Percentiles rank a stretch among this genome's conserved stretches.
Conservation (phyloP, 345 rosid species). For the Eucalyptus victrix region DNA sequence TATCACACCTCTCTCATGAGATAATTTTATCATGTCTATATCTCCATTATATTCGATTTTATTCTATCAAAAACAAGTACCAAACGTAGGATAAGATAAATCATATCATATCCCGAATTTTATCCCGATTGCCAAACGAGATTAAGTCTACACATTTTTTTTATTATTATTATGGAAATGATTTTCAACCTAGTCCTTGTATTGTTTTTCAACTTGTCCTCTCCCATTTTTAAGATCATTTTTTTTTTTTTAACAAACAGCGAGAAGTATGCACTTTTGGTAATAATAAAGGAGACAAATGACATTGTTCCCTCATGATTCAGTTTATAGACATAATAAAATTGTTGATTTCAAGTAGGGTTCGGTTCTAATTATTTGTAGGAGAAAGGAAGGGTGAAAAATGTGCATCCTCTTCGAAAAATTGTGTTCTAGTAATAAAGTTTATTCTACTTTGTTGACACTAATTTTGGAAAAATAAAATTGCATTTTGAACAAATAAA, state of each 20-base stretch:
- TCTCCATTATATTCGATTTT: accelerated
- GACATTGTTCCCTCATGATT: neutral
- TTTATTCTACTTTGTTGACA: too few species aligned
- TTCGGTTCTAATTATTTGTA: neutral
- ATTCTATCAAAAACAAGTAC: too few species aligned
- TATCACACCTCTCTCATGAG: accelerated
- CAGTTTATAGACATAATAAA: neutral
- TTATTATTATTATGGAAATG: neutral
- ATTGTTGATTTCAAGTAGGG: neutral
- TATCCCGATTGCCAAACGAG: too few species aligned
- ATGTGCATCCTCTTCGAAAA: neutral
- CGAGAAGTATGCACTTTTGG: neutral
- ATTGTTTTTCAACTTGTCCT: neutral
- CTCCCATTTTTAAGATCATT: neutral
- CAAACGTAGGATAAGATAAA: too few species aligned
- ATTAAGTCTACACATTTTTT: neutral
- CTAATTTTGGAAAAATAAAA: too few species aligned
- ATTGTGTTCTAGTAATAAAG: neutral
- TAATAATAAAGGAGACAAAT: neutral
- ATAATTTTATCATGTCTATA: too few species aligned
- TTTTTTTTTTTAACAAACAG: neutral
- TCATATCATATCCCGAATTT: too few species aligned
- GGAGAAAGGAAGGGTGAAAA: neutral
- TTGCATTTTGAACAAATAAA: too few species aligned
- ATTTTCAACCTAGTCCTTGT: neutral